phyloP scores from a whole-genome alignment of 805 yeast species.

The Tetrapisispora nanseiensis region DNA sequence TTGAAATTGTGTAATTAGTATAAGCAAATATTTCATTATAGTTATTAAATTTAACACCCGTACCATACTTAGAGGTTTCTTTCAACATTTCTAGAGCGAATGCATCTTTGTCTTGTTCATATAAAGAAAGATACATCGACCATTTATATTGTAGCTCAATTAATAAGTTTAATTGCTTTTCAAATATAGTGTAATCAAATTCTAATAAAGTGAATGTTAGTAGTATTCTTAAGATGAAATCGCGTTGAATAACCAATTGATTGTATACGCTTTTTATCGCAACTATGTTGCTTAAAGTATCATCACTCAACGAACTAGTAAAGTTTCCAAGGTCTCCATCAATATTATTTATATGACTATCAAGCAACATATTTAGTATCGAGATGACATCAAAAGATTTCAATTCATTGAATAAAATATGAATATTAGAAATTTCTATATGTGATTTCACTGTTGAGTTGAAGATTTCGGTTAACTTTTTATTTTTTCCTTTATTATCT shows the following conservation, averaged over 20 bases:
- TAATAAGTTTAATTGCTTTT: constrained; percentile 14
- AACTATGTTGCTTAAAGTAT: constrained; percentile 17
- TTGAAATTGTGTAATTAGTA: constrained; percentile 8
- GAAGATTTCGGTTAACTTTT: constrained; percentile 30
- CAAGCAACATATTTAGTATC: constrained; percentile 32
- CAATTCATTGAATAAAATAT: constrained; percentile 33
- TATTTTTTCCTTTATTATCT: constrained; percentile 22
- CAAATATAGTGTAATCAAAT: constrained; percentile 26
- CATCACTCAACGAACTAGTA: constrained; percentile 17
- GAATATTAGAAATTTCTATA: constrained; percentile 33
- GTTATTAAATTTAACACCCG: constrained; percentile 19
- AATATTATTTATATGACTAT: constrained; percentile 14
- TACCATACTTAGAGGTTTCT: constrained; percentile 15
- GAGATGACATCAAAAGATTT: constrained; percentile 32
- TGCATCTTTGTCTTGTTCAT: constrained; percentile 16
- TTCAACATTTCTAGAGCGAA: constrained; percentile 15
- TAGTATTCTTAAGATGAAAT: constrained; percentile 28
- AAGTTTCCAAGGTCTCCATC: constrained; percentile 7
- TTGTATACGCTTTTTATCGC: constrained; percentile 25
- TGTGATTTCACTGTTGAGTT: constrained; percentile 33
- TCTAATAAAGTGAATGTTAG: constrained; percentile 31
- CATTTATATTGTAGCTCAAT: constrained; percentile 22
- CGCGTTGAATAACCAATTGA: constrained; percentile 21
- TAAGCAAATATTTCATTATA: constrained; percentile 18
- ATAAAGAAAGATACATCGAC: constrained; percentile 17